These are phyloP conservation scores for Hypoxylon sp. DNA, from an alignment of 2,329 filamentous ascomycete genomes.

Conservation along the genomic window DNA sequence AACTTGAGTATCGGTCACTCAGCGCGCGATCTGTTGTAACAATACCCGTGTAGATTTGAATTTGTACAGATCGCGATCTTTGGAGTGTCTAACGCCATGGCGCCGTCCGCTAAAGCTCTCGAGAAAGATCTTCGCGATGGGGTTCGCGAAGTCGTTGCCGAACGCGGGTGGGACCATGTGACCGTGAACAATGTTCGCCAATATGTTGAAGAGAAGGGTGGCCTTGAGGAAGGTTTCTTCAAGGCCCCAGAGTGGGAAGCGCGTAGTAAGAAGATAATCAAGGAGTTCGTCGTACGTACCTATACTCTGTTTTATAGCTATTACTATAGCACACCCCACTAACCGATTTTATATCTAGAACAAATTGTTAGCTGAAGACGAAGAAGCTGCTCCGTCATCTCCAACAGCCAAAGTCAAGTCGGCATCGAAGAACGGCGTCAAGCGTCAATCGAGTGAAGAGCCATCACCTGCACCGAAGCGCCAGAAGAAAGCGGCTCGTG, in stretches of 20 bases:
- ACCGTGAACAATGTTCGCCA: constrained; percentile 72
- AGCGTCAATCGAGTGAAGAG: constrained; percentile 55
- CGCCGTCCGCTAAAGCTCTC: constrained; percentile 60
- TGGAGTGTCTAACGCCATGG: constrained; percentile 53
- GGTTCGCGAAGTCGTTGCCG: constrained; percentile 62
- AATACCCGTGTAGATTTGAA: not conserved
- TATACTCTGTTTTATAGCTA: not conserved
- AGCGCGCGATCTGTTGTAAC: not conserved
- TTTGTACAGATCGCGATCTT: not conserved
- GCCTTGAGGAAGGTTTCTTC: constrained; percentile 67
- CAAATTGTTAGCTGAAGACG: constrained; percentile 40
- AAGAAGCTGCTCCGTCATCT: constrained; percentile 37
- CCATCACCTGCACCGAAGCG: constrained; percentile 58
- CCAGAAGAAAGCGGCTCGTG: constrained; percentile 53
- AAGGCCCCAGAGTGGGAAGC: constrained; percentile 67
- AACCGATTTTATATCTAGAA: constrained; percentile 36
- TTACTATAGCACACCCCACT: constrained; percentile 22
- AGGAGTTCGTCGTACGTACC: constrained; percentile 65
- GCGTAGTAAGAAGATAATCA: constrained; percentile 71
- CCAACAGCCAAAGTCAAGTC: constrained; percentile 39
- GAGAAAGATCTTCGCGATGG: constrained; percentile 63
- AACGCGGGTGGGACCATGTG: constrained; percentile 61
- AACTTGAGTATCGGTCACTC: not conserved
- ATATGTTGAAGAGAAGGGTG: constrained; percentile 64
- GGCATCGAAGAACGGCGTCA: constrained; percentile 50